phyloP scores from a whole-genome alignment of 805 yeast species.

The Candida wancherniae region DNA sequence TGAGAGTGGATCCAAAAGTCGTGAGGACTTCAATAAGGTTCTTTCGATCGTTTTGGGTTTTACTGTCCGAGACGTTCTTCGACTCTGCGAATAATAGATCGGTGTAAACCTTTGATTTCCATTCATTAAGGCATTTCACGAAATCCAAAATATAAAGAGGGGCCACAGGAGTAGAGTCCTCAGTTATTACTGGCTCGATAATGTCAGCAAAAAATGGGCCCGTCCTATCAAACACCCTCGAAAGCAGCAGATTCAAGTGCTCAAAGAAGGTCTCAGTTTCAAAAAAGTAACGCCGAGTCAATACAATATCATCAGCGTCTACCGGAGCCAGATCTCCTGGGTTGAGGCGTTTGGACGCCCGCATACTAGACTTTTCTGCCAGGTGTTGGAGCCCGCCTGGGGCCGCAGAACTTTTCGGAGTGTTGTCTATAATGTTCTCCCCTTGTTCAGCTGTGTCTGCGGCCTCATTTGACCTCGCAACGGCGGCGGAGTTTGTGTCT shows the following conservation, averaged over 20 bases:
- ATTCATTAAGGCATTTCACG: slow-evolving; percentile 20
- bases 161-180: slow-evolving; percentile 1
- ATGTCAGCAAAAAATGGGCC: slow-evolving; percentile 10
- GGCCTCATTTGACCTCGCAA: too few species aligned
- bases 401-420: too few species aligned
- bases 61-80: slow-evolving; percentile 3
- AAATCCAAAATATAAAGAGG: slow-evolving; percentile 20
- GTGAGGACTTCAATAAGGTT: slow-evolving; percentile 35
- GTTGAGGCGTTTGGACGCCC: slow-evolving; percentile 32
- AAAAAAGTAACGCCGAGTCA: slow-evolving; percentile 22
- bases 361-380: slow-evolving; percentile 14
- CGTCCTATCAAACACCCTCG: slow-evolving; percentile 2
- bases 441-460: too few species aligned
- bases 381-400: too few species aligned
- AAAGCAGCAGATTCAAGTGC: slow-evolving; percentile 16
- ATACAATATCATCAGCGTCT: slow-evolving; percentile 19
- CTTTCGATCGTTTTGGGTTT: slow-evolving; percentile 25
- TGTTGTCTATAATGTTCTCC: too few species aligned
- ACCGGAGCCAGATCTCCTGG: slow-evolving; percentile 19
- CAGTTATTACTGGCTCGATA: slow-evolving; percentile 8
- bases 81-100: slow-evolving; percentile 15
- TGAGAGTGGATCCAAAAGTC: slow-evolving; percentile 22
- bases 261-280: slow-evolving; percentile 26
- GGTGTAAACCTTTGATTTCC: slow-evolving; percentile 21
- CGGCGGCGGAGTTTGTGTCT: too few species aligned